Percentiles rank a stretch among this genome's conserved stretches.
Conservation (phyloP, 2,329 filamentous ascomycete genomes). For the Epichloe sibirici region DNA sequence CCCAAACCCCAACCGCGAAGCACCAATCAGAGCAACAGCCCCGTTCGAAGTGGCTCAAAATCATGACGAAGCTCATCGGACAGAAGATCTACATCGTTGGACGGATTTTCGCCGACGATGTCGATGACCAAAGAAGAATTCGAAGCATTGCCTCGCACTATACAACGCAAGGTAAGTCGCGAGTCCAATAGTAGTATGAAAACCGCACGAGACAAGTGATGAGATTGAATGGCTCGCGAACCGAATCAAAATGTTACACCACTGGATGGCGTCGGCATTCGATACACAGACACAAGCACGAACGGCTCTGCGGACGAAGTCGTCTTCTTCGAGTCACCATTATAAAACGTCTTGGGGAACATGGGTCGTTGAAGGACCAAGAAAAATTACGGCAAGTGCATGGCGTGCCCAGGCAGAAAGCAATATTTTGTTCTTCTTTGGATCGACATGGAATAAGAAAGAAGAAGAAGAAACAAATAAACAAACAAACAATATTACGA, state of each 20-base stretch:
- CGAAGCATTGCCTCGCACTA: slow-evolving; percentile 39
- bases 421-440: not conserved
- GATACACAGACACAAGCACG: not conserved
- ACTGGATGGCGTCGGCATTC: not conserved
- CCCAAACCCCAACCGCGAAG: slow-evolving; percentile 9
- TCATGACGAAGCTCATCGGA: slow-evolving; percentile 15
- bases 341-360: not conserved
- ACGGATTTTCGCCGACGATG: slow-evolving; percentile 15
- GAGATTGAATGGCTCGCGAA: not conserved
- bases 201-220: not conserved
- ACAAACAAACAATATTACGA: not conserved
- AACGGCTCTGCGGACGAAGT: not conserved
- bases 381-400: too few relatives aligned
- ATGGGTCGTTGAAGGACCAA: too few relatives aligned
- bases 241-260: not conserved
- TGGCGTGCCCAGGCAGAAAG: too few relatives aligned
- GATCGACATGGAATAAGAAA: not conserved
- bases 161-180: slow-evolving; percentile 43
- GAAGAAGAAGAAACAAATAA: not conserved
- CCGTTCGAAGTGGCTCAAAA: slow-evolving; percentile 10
- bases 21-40: slow-evolving; percentile 11
- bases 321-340: not conserved
- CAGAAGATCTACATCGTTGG: slow-evolving; percentile 8
- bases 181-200: not conserved
- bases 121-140: slow-evolving; percentile 29